Percentiles rank a stretch among this genome's conserved stretches.
These are phyloP conservation scores for Macrophomina tecta DNA, from an alignment of 2,329 filamentous ascomycete species.

Conservation along the genomic window DNA sequence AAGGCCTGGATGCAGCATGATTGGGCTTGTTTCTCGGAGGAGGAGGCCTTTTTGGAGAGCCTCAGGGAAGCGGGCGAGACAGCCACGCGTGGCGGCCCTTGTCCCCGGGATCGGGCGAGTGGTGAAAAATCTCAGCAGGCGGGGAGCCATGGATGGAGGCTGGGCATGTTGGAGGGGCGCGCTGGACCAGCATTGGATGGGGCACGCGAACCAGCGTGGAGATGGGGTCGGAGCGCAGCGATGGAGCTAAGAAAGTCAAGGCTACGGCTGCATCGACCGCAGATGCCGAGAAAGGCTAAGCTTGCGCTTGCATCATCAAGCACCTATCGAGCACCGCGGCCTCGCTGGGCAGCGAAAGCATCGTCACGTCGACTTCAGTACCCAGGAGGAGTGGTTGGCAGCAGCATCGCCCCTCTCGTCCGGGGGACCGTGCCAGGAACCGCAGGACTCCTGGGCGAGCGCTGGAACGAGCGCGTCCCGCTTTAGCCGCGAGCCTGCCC, in stretches of 20 bases:
- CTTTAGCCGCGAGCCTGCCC: not conserved
- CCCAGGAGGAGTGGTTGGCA: not conserved
- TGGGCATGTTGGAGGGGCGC: not conserved
- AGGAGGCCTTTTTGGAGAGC: not conserved
- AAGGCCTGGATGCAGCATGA: not conserved
- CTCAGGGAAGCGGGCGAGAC: not conserved
- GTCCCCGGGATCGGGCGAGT: not conserved
- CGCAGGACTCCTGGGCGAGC: not conserved
- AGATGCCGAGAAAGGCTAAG: slow-evolving; percentile 10
- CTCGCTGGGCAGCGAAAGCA: not conserved
- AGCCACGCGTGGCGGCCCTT: not conserved
- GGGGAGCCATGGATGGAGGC: not conserved
- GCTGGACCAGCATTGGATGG: not conserved
- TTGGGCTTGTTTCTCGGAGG: slow-evolving; percentile 7
- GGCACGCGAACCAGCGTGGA: not conserved
- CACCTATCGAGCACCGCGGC: slow-evolving; percentile 2
- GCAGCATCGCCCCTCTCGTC: not conserved
- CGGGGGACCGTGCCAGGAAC: not conserved
- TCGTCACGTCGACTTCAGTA: not conserved
- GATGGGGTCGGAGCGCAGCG: not conserved
- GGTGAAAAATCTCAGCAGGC: not conserved
- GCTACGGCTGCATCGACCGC: slow-evolving; percentile 4
- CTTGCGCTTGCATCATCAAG: slow-evolving; percentile 1
- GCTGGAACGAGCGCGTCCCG: not conserved
- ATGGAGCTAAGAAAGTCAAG: not conserved